Evolutionary conservation across 1,284 basidiomycete genomes (phyloP), one percentile per base, ranked within the genome.

Genomic region (Fistulinella cinereoalba): DNA sequence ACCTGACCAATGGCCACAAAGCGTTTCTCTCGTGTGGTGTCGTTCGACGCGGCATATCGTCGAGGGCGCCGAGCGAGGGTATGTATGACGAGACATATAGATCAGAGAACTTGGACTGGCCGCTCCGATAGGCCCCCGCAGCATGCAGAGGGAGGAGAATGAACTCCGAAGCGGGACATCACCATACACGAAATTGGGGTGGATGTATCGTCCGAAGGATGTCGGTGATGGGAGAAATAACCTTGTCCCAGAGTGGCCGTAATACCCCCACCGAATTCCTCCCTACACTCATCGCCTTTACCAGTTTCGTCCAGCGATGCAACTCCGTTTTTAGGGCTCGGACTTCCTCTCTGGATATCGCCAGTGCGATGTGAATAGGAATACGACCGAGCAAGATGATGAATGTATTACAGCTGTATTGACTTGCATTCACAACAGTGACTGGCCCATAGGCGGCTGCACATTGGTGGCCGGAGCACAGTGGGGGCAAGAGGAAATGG

Each of bases 81-180:
- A 58, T 66, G 34, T 69, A 70, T 0, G 68, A 71, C 1, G 62
- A 65, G 9, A 68, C 45, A 37, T 57, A 66, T 8, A 60, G 23
- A 34, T 66, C 55, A 1, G 49, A 47, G 11, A 67, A 50, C 28
- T 55, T 51, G 6, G 13, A 3, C 5, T 39, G 27, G 10, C 34
- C 32, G 16, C 28, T 34, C 28, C 34, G 22, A 25, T 49, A 50
- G 6, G 23, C 37, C n/a, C 37, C 37, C n/a, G 37, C 37, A 9
- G 37, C 37, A 25, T 37, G 37, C 37, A 37, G 51, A 45, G 21
- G 65, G 65, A 1, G 66, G 65, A 8, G 66, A 62, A 58, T 60
- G 10, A 71, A 45, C 0, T 49, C 39, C 2, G 56, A 55, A 1
- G 67, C 69, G 2, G 65, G 67, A 45, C 68, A 72, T 69, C 69